Conservation (phyloP, 202 grass and related monocot species). For the Carex arenaria region DNA sequence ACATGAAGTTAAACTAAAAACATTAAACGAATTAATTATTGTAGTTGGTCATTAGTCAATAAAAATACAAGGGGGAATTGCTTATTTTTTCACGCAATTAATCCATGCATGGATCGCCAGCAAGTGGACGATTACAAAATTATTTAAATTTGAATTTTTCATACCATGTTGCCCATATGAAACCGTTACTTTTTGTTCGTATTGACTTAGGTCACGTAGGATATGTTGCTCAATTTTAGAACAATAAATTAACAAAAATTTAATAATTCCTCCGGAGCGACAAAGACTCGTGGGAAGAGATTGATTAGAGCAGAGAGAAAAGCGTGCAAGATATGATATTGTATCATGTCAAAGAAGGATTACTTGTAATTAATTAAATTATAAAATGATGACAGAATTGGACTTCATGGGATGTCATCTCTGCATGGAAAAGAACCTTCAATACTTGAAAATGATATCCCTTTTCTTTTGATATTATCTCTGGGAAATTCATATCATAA, state of each 20-base stretch:
- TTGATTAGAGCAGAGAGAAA: background rate
- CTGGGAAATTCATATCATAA: background rate
- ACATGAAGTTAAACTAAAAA: background rate
- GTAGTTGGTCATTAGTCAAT: background rate
- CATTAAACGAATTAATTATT: background rate
- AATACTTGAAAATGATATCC: background rate
- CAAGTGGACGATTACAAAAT: background rate
- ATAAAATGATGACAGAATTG: conserved; percentile 3
- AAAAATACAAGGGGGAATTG: background rate
- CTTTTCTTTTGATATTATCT: background rate
- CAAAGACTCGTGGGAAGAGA: background rate
- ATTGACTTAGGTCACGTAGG: background rate
- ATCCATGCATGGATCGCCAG: background rate
- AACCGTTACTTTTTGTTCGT: background rate
- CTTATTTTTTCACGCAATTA: background rate
- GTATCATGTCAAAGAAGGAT: conserved; percentile 8
- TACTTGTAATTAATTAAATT: background rate
- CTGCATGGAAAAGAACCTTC: background rate
- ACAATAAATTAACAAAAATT: background rate
- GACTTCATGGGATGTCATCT: background rate
- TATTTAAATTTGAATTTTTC: background rate
- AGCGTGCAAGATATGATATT: conserved; percentile 13
- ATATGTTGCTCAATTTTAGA: background rate
- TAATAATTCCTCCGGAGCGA: background rate
- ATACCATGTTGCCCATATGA: background rate